Base-by-base conservation (phyloP, 1,284 basidiomycete genomes). In the Microbotryum saponariae region DNA sequence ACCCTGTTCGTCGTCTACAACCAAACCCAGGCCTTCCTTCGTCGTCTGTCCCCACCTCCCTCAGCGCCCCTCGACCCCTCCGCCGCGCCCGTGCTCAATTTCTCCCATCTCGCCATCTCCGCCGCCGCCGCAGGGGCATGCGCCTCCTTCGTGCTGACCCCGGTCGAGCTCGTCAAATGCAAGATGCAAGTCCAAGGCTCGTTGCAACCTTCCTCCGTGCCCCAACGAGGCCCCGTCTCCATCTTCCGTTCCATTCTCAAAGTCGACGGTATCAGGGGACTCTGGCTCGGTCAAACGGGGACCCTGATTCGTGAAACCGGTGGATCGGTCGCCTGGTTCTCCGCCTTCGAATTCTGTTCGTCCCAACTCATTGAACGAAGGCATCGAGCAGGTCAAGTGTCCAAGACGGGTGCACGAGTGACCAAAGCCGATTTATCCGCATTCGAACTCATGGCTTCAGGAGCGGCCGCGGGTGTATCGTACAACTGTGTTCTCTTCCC, bases 141-240 rank as follows among this genome's bases (percentile, higher is more conserved):
- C 33, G 86, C 89, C 1, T 89, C 86, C 68, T 87, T 91, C 73
- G 81, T 93, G 59, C 77, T 93, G 84, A 93, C 90, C 1, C 91
- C 90, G 2, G 86, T 93, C 66, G 91, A 94, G 75, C 84, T 91
- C 60, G 83, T 94, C 70, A 94, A 94, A 78, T 93, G 90, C 76
- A 87, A 90, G 73, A 92, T 93, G 90, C 94, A 94, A 78, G 90
- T 93, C 4, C 89, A 93, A 76, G 88, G 91, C 82, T 90, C 47
- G 78, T 74, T 20, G 69, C 69, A 77, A 37, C 61, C 73, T 20
- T 68, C 75, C 48, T 29, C 70, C 20, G 21, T 49, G 14, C 33
- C 70, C 51, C 67, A 66, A 56, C 72, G 75, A 12, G 89, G 90
- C 0, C 88, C 91, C 1, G 72, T 89, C 21, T 76, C 82, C 12